Evolutionary conservation across 331 rosid genomes (phyloP).

Genomic region (Ulmus americana): DNA sequence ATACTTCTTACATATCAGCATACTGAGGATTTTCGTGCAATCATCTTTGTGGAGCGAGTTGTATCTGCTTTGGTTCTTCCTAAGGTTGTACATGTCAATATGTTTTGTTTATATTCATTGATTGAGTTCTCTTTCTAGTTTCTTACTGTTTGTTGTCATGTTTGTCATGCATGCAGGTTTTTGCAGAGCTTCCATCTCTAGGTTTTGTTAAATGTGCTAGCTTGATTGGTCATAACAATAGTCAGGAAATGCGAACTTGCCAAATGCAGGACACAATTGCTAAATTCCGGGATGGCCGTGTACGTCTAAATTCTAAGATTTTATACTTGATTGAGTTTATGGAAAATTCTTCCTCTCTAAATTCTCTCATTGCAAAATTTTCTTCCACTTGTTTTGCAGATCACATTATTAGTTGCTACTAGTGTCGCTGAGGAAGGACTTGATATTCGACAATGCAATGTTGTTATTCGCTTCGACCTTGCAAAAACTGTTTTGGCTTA

Average conservation of each 20-base stretch:
- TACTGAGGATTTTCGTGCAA: conserved; percentile 93
- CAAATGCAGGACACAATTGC: conserved; percentile 98
- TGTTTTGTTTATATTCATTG: conserved; percentile 13
- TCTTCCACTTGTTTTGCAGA: conserved; percentile 41
- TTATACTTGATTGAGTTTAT: conserved; percentile 7
- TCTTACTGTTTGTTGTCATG: conserved; percentile 21
- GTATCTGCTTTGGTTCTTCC: conserved; percentile 98
- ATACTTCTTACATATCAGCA: conserved; percentile 83
- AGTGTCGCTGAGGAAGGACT: conserved; percentile 99
- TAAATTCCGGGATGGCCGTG: conserved; percentile 92
- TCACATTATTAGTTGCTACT: conserved; percentile 90
- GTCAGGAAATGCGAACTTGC: conserved; percentile 93
- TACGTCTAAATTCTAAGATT: conserved; percentile 35
- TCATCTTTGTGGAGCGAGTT: conserved; percentile 97
- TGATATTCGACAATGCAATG: conserved; percentile 97
- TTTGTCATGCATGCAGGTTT: conserved; percentile 61
- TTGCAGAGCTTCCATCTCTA: conserved; percentile 92
- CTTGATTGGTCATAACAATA: conserved; percentile 94
- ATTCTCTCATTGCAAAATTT: conserved; percentile 23
- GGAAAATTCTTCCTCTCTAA: conserved; percentile 9
- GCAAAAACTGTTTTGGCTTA: conserved; percentile 98
- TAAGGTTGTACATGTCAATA: conserved; percentile 48
- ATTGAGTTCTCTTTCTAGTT: conserved; percentile 21
- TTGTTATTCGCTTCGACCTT: conserved; percentile 96
- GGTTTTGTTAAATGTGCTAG: conserved; percentile 84